These are phyloP conservation scores for Trichoderma atroviride DNA, from an alignment of 2,329 filamentous ascomycete genomes.

Conservation along the genomic window DNA sequence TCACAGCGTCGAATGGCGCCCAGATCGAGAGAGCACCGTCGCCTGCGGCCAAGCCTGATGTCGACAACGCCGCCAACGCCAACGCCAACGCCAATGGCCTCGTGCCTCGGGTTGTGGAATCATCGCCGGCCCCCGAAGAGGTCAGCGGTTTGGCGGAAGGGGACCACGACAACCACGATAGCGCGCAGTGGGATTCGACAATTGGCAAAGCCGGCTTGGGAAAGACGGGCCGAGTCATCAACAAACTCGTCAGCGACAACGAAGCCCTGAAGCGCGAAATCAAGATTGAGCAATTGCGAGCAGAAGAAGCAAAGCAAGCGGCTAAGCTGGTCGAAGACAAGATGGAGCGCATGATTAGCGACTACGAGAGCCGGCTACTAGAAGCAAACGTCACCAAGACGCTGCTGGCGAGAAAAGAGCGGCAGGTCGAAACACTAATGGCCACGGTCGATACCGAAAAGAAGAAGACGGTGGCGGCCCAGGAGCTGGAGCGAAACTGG, in stretches of 20 bases:
- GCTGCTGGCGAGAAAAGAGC: slow-evolving; percentile 70
- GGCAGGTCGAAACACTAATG: slow-evolving; percentile 71
- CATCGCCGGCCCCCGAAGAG: slow-evolving; percentile 35
- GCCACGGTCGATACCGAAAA: slow-evolving; percentile 66
- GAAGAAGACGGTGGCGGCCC: slow-evolving; percentile 61
- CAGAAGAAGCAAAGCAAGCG: slow-evolving; percentile 71
- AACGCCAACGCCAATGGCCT: slow-evolving; percentile 28
- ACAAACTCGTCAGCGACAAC: slow-evolving; percentile 78
- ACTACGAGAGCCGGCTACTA: slow-evolving; percentile 70
- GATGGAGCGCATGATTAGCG: slow-evolving; percentile 67
- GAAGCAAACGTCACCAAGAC: slow-evolving; percentile 73
- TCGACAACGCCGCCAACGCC: slow-evolving; percentile 31
- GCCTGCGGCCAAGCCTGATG: slow-evolving; percentile 34
- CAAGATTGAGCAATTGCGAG: slow-evolving; percentile 63
- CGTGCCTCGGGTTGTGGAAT: slow-evolving; percentile 39
- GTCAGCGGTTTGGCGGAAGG: slow-evolving; percentile 37
- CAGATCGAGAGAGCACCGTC: slow-evolving; percentile 40
- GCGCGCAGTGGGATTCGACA: slow-evolving; percentile 63
- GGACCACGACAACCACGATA: slow-evolving; percentile 39
- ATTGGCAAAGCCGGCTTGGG: slow-evolving; percentile 71
- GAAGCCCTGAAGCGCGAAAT: slow-evolving; percentile 75
- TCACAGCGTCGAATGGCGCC: slow-evolving; percentile 38
- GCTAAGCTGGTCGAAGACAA: slow-evolving; percentile 70
- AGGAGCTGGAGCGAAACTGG: slow-evolving; percentile 63
- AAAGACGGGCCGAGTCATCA: slow-evolving; percentile 78